Base-by-base conservation (phyloP, 495 filamentous ascomycete genomes). In the Neurospora sp. region DNA sequence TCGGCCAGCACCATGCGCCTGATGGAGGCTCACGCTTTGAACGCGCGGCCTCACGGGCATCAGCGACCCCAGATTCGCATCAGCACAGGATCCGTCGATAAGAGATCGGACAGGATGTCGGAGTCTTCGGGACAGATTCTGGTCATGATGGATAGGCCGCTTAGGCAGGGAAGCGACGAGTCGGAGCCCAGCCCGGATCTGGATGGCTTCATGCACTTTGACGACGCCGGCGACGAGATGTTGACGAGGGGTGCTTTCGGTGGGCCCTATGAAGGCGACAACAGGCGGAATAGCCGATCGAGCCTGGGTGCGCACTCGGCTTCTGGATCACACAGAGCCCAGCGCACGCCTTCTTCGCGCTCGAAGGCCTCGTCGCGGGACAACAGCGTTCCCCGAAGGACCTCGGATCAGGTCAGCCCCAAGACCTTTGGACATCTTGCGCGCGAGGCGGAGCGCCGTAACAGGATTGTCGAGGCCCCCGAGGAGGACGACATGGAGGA, bases 111-210 rank as follows among this genome's bases (percentile, higher is more conserved):
- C 16, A 39, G 10, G 44, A 70, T 54, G 14, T 38, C 69, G 23
- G n/a, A 69, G 46, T 62, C 48, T 40, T 54, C 12, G 69, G 78
- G 81, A 70, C 79, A 78, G 69, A 78, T 83, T 37, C 75, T 79
- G 6, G 69, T 81, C 46, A 77, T 77, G 37, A 70, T 77, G 75
- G 78, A 76, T 46, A 72, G 76, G 10, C 70, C 75, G 8, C 42
- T 38, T 11, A 70, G 74, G 14, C 62, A 70, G 38, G 77, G 69
- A 20, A 70, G 79, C n/a, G 79, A 79, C 69, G 77, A 76, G 66
- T 75, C 77, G 40, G 82, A 83, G 69, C 81, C 81, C 6, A 83
- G 79, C 72, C 79, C 82, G 1, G 80, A 84, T 46, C 76, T 83
- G 9, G 82, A 79, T 75, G 82, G 82, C 18, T 82, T 85, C 39